Evolutionary conservation across 345 rosid genomes (phyloP), one percentile per base, ranked within the genome.

Genomic region (Camelina neglecta): DNA sequence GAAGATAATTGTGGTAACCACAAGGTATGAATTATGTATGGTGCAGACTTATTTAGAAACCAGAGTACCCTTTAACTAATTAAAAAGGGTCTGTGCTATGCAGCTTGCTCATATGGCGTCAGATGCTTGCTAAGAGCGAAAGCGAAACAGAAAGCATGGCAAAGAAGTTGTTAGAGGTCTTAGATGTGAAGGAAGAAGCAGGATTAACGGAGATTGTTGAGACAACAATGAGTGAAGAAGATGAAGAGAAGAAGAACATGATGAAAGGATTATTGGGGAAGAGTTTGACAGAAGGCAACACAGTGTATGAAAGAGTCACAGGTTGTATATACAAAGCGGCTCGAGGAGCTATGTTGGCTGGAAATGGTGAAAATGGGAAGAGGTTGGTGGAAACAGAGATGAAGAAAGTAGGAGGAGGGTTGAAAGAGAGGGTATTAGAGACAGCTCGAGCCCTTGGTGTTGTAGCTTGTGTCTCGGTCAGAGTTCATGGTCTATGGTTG

Each of bases 51-150:
- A 23, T 42, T 3, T 44, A 53, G 42, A 45, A 12, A 68, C 1
- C 8, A 61, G 23, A 29, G 6, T 31, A 62, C 4, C 2, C 3
- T 31, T 49, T 8, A 5, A 29, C 39, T 60, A 13, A 56, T 39
- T 61, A 13, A 56, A 45, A 35, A 39, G 7, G 39, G 47, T 24
- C 12, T 61, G 33, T 54, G 41, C 50, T 56, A 42, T 18, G 77
- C 89, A 94, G 98, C 87, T 75, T 94, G 49, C 95, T 94, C 69
- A 79, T 94, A 21, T 90, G 90, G 80, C 87, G 91, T 13, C 98
- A 92, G 81, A 82, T 84, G 23, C 86, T 89, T 23, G 86, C 82
- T 49, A 51, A 81, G 66, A 84, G 71, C 44, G 69, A 83, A n/a
- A 59, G 83, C 8, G 92, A 92, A 39, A 69, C 86, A 84, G 97